Conservation (phyloP, 495 filamentous ascomycete genomes). For the Aspergillus hancockii region DNA sequence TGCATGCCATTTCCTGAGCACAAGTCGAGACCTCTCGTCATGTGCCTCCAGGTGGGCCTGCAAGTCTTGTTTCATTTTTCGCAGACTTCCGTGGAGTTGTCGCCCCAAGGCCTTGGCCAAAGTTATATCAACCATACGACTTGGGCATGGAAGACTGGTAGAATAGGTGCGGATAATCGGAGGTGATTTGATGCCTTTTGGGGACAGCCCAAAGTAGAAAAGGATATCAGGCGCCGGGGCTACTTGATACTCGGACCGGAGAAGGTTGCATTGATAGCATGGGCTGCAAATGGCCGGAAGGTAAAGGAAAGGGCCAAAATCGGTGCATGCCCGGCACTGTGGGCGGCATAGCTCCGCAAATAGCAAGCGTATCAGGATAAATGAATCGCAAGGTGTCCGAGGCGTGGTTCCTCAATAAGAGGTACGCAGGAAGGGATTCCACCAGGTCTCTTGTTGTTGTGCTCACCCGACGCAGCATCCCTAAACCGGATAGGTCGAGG, state of each 20-base stretch:
- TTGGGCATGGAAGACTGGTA: not conserved
- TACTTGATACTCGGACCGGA: slow-evolving; percentile 4
- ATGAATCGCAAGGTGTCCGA: slow-evolving; percentile 6
- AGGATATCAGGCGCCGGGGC: not conserved
- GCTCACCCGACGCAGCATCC: slow-evolving; percentile 11
- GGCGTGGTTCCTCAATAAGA: slow-evolving; percentile 12
- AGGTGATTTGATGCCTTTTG: slow-evolving; percentile 3
- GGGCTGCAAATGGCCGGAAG: slow-evolving; percentile 10
- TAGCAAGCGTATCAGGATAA: slow-evolving; percentile 9
- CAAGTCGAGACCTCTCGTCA: not conserved
- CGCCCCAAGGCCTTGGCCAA: slow-evolving; percentile 7
- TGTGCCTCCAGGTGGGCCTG: not conserved
- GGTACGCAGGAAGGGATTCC: slow-evolving; percentile 15
- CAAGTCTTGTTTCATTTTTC: not conserved
- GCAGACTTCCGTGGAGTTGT: slow-evolving; percentile 5
- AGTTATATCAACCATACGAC: slow-evolving; percentile 3
- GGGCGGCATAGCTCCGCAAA: slow-evolving; percentile 17
- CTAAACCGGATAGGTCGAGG: slow-evolving; percentile 11
- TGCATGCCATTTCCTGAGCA: not conserved
- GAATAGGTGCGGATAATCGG: slow-evolving; percentile 6
- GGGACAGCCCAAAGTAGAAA: slow-evolving; percentile 5
- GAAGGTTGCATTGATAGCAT: slow-evolving; percentile 13
- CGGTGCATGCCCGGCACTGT: slow-evolving; percentile 14
- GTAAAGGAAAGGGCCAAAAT: slow-evolving; percentile 18
- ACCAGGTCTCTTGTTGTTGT: slow-evolving; percentile 1